Percentiles rank a stretch among this genome's conserved stretches.
Conservation (phyloP, 1,139 yeast genomes). For the Pichia sp. region DNA sequence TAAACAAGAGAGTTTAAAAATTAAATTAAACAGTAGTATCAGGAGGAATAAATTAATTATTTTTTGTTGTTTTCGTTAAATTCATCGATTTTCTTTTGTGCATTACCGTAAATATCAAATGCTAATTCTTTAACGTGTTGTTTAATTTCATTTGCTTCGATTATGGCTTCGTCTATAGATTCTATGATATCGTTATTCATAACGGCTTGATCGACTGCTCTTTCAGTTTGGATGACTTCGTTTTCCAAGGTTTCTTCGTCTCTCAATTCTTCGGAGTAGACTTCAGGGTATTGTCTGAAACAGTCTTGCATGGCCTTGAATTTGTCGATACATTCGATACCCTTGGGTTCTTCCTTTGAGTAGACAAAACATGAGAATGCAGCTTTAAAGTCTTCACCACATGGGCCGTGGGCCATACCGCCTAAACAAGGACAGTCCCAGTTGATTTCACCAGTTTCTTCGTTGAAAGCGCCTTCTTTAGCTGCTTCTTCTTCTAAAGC, state of each 20-base stretch:
- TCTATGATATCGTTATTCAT: constrained; percentile 22
- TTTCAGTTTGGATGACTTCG: constrained; percentile 16
- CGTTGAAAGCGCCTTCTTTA: constrained; percentile 68
- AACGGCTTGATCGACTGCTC: constrained; percentile 20
- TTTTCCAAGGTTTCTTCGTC: constrained; percentile 56
- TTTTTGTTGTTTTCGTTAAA: constrained; percentile 16
- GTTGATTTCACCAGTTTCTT: constrained; percentile 98
- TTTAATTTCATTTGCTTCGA: constrained; percentile 30
- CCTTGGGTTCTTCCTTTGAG: constrained; percentile 96
- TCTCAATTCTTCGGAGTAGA: constrained; percentile 87
- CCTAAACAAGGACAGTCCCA: constrained; percentile 99
- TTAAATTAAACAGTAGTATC: too few species aligned
- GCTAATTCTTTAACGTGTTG: constrained; percentile 11
- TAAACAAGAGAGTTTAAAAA: too few species aligned
- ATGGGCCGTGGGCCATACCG: constrained; percentile 98
- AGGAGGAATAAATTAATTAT: neutral
- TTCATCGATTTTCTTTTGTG: constrained; percentile 23
- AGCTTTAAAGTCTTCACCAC: constrained; percentile 96
- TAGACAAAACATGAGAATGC: constrained; percentile 96
- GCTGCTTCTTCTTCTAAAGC: constrained; percentile 22
- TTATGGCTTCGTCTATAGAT: constrained; percentile 21
- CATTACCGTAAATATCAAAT: constrained; percentile 18
- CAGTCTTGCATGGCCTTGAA: constrained; percentile 93
- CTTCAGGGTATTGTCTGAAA: constrained; percentile 91
- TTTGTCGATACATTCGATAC: constrained; percentile 92